Base-by-base conservation (phyloP, 192 early-diverging fungal genomes). In the Mortierella antarctica region DNA sequence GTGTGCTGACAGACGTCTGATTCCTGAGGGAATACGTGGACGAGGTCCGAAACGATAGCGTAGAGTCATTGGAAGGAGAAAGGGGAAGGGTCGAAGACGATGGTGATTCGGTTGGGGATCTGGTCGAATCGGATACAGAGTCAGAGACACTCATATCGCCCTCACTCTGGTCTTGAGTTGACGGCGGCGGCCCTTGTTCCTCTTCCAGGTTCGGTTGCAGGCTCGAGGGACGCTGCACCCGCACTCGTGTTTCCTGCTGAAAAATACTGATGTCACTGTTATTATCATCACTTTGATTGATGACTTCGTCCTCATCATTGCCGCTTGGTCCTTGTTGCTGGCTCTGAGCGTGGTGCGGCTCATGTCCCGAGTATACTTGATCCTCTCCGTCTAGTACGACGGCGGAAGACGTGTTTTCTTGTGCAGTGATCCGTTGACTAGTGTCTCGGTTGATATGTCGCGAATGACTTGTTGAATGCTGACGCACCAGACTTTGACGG, bases 191-290 rank as follows among this genome's bases (percentile, higher is more conserved):
- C 51, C 54, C 47, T 6, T 51, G 23, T 2, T 48, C 10, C 7
- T n/a, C 49, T 3, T 46, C 49, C 48, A 73, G 47, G 57, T 52
- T 63, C 9, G 55, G 56, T 57, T 44, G 10, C 42, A 70, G 49
- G 48, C 62, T 70, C 39, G 69, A 67, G 18, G 69, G 69, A 1
- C 64, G 56, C 64, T 62, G 44, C 15, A 65, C 64, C 76, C 76
- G 71, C 40, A 68, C 76, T n/a, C 58, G 63, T 13, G 76, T 67
- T 6, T 46, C 76, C 10, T 79, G 76, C 50, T 79, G 76, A 13
- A 79, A 65, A 17, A 17, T 44, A 23, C 41, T 53, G 4, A 71
- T 62, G 18, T 68, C 68, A 5, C 49, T 64, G 42, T 50, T 64
- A 45, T 56, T 55, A 0, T 54, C 57, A 15, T 62, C 64, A 18